phyloP scores from a whole-genome alignment of 225 moss, liverwort and hornwort species.

The Neckera pumila region DNA sequence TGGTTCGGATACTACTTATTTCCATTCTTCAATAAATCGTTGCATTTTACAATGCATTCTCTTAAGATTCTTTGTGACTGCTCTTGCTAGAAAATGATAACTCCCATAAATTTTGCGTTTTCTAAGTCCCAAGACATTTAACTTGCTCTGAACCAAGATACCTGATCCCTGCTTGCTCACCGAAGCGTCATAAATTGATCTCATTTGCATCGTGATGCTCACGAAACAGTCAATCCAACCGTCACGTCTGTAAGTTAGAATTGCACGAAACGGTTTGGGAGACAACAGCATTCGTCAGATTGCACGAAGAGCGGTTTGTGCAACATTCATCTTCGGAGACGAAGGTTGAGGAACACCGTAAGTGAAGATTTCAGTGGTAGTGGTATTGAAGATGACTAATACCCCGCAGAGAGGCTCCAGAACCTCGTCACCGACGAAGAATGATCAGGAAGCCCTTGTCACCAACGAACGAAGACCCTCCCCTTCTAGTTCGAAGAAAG shows the following conservation, averaged over 20 bases:
- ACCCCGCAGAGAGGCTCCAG: not conserved
- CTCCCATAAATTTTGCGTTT: not conserved
- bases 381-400: not conserved
- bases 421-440: constrained; percentile 1
- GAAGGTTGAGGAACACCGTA: not conserved
- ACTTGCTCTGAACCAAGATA: not conserved
- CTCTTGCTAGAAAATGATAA: not conserved
- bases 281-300: not conserved
- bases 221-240: not conserved
- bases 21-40: not conserved
- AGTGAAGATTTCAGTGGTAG: not conserved
- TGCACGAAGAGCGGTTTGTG: not conserved
- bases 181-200: not conserved
- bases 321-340: not conserved
- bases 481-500: not conserved
- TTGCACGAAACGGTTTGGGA: not conserved
- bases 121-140: not conserved
- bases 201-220: not conserved
- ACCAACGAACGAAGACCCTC: constrained; percentile 3
- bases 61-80: not conserved
- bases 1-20: not conserved
- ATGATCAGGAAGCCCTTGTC: not conserved
- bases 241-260: constrained; percentile 6
- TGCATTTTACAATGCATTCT: not conserved
- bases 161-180: not conserved